Evolutionary conservation across 2,329 filamentous ascomycete species (phyloP).

Genomic region (Aspergillus luchuensis): DNA sequence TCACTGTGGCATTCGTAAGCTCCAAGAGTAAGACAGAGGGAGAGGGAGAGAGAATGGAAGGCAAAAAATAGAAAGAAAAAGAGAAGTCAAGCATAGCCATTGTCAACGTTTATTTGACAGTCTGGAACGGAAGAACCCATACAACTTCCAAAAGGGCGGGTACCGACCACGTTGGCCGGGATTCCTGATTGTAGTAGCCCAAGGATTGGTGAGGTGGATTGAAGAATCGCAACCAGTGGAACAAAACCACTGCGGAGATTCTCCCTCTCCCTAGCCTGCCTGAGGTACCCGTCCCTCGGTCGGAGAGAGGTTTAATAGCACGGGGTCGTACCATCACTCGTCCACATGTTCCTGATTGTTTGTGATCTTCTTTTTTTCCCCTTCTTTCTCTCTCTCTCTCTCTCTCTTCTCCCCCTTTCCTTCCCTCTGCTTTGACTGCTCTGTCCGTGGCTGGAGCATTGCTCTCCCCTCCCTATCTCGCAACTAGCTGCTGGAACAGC

Average conservation of each 20-base stretch:
- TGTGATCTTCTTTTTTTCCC: slow-evolving; percentile 4
- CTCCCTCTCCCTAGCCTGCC: slow-evolving; percentile 1
- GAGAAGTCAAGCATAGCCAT: not conserved
- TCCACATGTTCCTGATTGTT: slow-evolving; percentile 2
- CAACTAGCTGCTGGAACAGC: slow-evolving; percentile 24
- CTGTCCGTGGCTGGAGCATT: slow-evolving; percentile 1
- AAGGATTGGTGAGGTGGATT: slow-evolving; percentile 2
- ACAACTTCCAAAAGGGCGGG: not conserved
- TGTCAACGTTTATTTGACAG: not conserved
- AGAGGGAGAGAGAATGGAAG: too few relatives aligned
- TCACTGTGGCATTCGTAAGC: not conserved
- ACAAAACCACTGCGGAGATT: not conserved
- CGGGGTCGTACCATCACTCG: slow-evolving; percentile 15
- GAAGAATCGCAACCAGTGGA: slow-evolving; percentile 7
- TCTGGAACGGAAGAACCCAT: not conserved
- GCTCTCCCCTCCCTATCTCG: not conserved
- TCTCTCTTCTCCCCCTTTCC: slow-evolving; percentile 9
- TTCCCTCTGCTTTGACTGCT: slow-evolving; percentile 18
- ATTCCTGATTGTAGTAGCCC: not conserved
- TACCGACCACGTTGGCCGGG: slow-evolving; percentile 1
- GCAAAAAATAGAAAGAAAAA: too few relatives aligned
- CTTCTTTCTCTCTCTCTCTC: slow-evolving; percentile 5
- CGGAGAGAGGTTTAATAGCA: slow-evolving; percentile 19
- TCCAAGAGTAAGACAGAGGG: not conserved
- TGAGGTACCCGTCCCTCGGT: slow-evolving; percentile 19